phyloP scores from a whole-genome alignment of 2,329 filamentous ascomycete species.

The Fusarium illudens region DNA sequence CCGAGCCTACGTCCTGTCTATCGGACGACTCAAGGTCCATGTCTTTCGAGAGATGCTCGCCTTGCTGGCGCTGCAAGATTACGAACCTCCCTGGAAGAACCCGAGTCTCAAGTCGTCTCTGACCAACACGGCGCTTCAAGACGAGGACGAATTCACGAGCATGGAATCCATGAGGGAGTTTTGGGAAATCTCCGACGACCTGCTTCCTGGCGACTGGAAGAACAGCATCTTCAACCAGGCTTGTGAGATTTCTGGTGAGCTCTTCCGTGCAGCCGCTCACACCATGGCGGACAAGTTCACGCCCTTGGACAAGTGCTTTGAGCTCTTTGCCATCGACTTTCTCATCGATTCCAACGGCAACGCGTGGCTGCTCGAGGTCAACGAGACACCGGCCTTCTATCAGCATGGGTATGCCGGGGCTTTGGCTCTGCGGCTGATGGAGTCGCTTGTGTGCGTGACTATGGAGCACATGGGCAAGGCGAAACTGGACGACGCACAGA shows the following conservation, averaged over 20 bases:
- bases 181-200: constrained; percentile 41
- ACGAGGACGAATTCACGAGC: constrained; percentile 45
- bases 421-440: constrained; percentile 48
- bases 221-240: constrained; percentile 46
- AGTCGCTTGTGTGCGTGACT: constrained; percentile 46
- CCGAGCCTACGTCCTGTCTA: constrained; percentile 47
- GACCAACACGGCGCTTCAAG: constrained; percentile 51
- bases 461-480: constrained; percentile 47
- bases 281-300: constrained; percentile 53
- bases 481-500: background rate
- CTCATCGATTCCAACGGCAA: constrained; percentile 45
- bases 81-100: constrained; percentile 49
- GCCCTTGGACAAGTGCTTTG: constrained; percentile 49
- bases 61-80: constrained; percentile 47
- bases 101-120: constrained; percentile 47
- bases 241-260: constrained; percentile 45
- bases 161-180: constrained; percentile 49
- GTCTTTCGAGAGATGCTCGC: constrained; percentile 50
- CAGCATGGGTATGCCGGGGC: constrained; percentile 46
- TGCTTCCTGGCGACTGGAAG: constrained; percentile 48
- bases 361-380: constrained; percentile 50
- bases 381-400: constrained; percentile 52
- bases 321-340: constrained; percentile 50
- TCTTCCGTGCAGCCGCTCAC: constrained; percentile 47
- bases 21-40: constrained; percentile 50